Evolutionary conservation across 169 alveolate species (phyloP), one percentile per base, ranked within the genome.

Genomic region (Cryptosporidium baileyi): DNA sequence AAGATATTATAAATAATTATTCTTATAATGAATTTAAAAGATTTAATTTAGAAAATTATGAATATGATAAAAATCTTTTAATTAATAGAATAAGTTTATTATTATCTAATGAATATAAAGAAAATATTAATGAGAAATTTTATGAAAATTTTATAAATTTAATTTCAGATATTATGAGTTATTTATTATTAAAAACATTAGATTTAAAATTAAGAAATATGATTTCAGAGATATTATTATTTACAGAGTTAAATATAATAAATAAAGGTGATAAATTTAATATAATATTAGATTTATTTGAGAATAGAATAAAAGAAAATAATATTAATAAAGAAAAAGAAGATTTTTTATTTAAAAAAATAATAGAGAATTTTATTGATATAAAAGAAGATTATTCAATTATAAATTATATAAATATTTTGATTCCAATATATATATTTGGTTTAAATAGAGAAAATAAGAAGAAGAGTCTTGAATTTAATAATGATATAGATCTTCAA

Each of bases 181-280:
- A 24, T 11, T 57, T 74, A 36, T 59, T 74, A 2, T 57, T 52
- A 22, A 74, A 43, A n/a, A 74, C 65, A n/a, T n/a, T 24, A 11
- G 15, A 32, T 19, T 15, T 74, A n/a, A 32, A 28, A 60, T 47
- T 74, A 11, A 74, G 85, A 36, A 59, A 30, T 8, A 40, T 28
- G 9, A 54, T 74, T 38, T 74, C 85, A 19, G 85, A 74, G 59
- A 57, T 74, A 13, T 36, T 52, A 30, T 34, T 74, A 8, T 59
- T 36, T 34, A 32, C 85, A 7, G 85, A 74, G 67, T 7, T 74
- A n/a, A 17, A 30, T 41, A n/a, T 74, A 6, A 6, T 15, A 24
- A 67, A 67, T 22, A 51, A 32, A 7, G 54, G 65, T 3, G 26
- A 32, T 1, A 6, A 32, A 24, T 52, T 32, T 30, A 19, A 52